Percentiles rank a stretch among this genome's conserved stretches.
Conservation (phyloP, 2,329 filamentous ascomycete species). For the Phialemonium atrogriseum region DNA sequence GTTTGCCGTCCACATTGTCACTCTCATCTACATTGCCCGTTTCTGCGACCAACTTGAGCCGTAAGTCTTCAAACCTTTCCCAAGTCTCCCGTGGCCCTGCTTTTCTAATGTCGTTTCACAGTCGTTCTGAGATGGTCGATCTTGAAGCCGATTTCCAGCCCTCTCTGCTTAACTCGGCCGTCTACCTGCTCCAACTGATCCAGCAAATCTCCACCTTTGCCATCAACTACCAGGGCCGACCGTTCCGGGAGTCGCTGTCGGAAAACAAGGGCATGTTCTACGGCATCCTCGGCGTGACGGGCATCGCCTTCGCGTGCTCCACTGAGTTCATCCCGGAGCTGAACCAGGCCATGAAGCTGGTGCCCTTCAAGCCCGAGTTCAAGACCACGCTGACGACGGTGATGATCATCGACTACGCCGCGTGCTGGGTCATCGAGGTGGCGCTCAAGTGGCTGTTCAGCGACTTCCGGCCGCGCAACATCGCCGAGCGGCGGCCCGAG, state of each 20-base stretch:
- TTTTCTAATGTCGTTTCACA: slow-evolving; percentile 13
- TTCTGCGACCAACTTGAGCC: slow-evolving; percentile 81
- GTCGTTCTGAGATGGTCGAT: slow-evolving; percentile 58
- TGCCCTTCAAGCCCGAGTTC: slow-evolving; percentile 84
- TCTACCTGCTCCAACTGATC: slow-evolving; percentile 95
- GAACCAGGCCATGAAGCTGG: slow-evolving; percentile 86
- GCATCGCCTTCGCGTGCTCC: slow-evolving; percentile 86
- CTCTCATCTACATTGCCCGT: slow-evolving; percentile 86
- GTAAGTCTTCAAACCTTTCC: slow-evolving; percentile 53
- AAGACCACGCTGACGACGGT: slow-evolving; percentile 73
- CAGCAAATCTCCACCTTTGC: slow-evolving; percentile 98
- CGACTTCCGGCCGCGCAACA: slow-evolving; percentile 89
- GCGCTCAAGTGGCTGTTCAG: slow-evolving; percentile 78
- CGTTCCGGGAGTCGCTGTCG: slow-evolving; percentile 90
- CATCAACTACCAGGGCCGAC: slow-evolving; percentile 97
- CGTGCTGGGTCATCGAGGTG: slow-evolving; percentile 83
- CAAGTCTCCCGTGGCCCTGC: neutral
- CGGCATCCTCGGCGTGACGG: slow-evolving; percentile 83
- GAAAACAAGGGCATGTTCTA: slow-evolving; percentile 99
- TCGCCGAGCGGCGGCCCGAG: slow-evolving; percentile 77
- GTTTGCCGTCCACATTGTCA: slow-evolving; percentile 91
- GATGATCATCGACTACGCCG: slow-evolving; percentile 82
- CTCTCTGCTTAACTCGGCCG: slow-evolving; percentile 89
- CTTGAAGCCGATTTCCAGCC: slow-evolving; percentile 92
- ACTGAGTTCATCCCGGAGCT: slow-evolving; percentile 94